Evolutionary conservation across 192 early-diverging fungal species (phyloP).

Genomic region (Coemansia aciculifera): DNA sequence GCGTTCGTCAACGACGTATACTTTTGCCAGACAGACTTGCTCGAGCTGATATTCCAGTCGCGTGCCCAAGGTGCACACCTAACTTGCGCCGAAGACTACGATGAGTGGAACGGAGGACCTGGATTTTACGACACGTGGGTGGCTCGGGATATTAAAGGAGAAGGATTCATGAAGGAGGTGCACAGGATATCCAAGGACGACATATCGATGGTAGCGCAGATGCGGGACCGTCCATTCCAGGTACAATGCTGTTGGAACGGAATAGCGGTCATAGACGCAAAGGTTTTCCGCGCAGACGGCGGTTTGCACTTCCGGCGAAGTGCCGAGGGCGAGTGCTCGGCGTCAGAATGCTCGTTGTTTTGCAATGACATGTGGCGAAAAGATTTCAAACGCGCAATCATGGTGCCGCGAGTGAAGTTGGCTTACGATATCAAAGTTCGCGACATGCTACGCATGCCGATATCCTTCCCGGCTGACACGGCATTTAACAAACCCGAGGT

Average conservation of each 20-base stretch:
- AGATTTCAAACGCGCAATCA: conserved; percentile 33
- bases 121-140: conserved; percentile 57
- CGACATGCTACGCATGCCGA: conserved; percentile 26
- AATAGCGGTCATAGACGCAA: conserved; percentile 40
- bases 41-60: conserved; percentile 55
- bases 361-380: conserved; percentile 51
- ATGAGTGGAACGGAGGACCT: conserved; percentile 18
- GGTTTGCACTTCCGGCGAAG: conserved; percentile 34
- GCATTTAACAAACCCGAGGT: conserved; percentile 12
- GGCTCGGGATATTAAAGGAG: conserved; percentile 46
- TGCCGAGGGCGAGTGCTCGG: conserved; percentile 41
- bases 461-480: conserved; percentile 22
- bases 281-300: conserved; percentile 19
- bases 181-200: conserved; percentile 43
- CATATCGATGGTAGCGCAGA: conserved; percentile 20
- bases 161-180: conserved; percentile 27
- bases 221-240: conserved; percentile 44
- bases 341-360: conserved; percentile 57
- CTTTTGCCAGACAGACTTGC: conserved; percentile 51
- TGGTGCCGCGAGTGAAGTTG: conserved; percentile 54
- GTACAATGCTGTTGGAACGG: conserved; percentile 59
- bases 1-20: conserved; percentile 54
- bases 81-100: conserved; percentile 55
- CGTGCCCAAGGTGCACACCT: conserved; percentile 48
- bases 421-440: conserved; percentile 40